Evolutionary conservation across 352 stramenopile genomes (phyloP).

Genomic region (Pythium aristosporum): DNA sequence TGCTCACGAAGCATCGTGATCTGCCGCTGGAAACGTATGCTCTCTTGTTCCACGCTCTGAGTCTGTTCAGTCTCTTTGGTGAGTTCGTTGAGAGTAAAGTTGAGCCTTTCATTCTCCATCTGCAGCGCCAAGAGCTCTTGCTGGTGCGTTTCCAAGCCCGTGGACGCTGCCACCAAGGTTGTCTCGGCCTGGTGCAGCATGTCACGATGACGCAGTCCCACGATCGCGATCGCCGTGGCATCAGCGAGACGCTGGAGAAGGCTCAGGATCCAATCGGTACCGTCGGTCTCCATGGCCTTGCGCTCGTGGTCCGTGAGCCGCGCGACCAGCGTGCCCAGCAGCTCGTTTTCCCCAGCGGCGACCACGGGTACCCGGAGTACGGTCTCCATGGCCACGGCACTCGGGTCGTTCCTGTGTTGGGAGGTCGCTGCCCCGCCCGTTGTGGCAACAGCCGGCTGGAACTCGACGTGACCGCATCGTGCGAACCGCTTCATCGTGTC

Average conservation of each 20-base stretch:
- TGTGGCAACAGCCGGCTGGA: background rate
- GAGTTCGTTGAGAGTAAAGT: background rate
- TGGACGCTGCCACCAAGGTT: background rate
- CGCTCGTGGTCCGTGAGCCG: conserved; percentile 12
- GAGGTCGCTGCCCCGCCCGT: background rate
- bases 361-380: conserved; percentile 14
- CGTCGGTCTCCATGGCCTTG: background rate
- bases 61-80: background rate
- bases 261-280: background rate
- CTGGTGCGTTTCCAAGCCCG: conserved; percentile 2
- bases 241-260: conserved; percentile 16
- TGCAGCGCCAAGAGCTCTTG: conserved; percentile 3
- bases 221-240: background rate
- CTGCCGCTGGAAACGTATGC: background rate
- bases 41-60: background rate
- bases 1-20: background rate
- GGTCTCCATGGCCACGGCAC: conserved; percentile 16
- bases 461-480: conserved; percentile 8
- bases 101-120: background rate
- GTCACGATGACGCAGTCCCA: background rate
- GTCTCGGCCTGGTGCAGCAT: background rate
- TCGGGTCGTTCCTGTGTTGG: background rate
- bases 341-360: background rate
- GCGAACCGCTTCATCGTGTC: conserved; percentile 14
- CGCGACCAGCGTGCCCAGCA: conserved; percentile 19